Percentiles rank a stretch among this genome's conserved stretches.
Evolutionary conservation across 208 protist genomes (phyloP).

Genomic region (Trypanosoma melophagium): DNA sequence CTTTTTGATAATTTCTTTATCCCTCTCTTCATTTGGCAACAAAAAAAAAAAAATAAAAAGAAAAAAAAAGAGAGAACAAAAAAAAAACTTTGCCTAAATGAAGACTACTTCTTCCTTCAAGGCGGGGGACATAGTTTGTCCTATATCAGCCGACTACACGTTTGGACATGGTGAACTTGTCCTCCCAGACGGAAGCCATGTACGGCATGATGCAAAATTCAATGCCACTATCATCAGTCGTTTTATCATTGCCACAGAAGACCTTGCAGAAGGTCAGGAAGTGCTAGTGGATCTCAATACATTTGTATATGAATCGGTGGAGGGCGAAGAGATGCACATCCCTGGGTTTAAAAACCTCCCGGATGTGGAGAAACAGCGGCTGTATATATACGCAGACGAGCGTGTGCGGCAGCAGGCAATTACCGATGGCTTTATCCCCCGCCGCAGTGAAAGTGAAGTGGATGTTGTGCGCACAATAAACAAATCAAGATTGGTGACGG

Average conservation of each 20-base stretch:
- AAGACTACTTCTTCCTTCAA: constrained; percentile 39
- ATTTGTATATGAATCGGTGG: constrained; percentile 59
- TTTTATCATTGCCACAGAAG: constrained; percentile 66
- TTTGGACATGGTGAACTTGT: constrained; percentile 45
- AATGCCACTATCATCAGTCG: constrained; percentile 80
- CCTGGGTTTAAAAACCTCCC: constrained; percentile 60
- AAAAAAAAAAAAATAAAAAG: constrained; percentile 16
- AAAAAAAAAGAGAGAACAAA: not conserved
- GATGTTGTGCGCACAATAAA: constrained; percentile 38
- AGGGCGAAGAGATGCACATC: not conserved
- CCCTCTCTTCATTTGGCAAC: not conserved
- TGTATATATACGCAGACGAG: constrained; percentile 78
- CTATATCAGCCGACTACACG: constrained; percentile 40
- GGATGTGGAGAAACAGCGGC: constrained; percentile 56
- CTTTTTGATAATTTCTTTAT: too few relatives aligned
- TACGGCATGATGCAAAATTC: constrained; percentile 51
- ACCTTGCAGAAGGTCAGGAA: constrained; percentile 37
- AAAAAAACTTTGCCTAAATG: constrained; percentile 31
- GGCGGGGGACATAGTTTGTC: constrained; percentile 66
- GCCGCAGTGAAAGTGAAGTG: constrained; percentile 48
- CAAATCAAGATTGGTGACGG: constrained; percentile 37
- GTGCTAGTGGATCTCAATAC: constrained; percentile 71
- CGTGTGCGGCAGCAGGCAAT: constrained; percentile 73
- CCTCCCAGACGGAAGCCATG: constrained; percentile 44
- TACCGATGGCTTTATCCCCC: constrained; percentile 63